Percentiles rank a stretch among this genome's conserved stretches.
Conservation (phyloP, 768 basidiomycete species). For the Tricholomella constricta region DNA sequence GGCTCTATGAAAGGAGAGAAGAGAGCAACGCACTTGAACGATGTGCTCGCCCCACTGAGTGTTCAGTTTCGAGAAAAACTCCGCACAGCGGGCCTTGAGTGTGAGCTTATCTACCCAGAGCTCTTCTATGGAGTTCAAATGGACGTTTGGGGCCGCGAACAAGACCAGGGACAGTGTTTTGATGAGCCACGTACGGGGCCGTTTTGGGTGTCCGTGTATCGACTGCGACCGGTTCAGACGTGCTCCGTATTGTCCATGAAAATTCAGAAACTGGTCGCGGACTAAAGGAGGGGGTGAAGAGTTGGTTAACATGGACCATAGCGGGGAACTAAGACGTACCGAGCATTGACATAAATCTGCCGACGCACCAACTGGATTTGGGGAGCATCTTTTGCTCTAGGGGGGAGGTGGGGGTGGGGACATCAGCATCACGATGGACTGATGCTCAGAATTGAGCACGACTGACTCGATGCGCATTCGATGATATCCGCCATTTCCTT, state of each 20-base stretch:
- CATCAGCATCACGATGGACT: too few relatives aligned
- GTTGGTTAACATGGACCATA: too few relatives aligned
- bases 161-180: slow-evolving; percentile 37
- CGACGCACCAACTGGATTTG: slow-evolving; percentile 13
- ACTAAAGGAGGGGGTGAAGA: not conserved
- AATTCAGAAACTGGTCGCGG: slow-evolving; percentile 37
- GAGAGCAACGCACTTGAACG: slow-evolving; percentile 37
- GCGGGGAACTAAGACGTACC: not conserved
- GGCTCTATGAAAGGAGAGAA: too few relatives aligned
- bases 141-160: slow-evolving; percentile 47
- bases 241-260: slow-evolving; percentile 43
- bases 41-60: slow-evolving; percentile 44
- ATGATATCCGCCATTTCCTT: slow-evolving; percentile 16
- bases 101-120: slow-evolving; percentile 51
- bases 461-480: slow-evolving; percentile 7
- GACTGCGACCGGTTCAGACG: slow-evolving; percentile 39
- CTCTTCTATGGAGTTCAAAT: slow-evolving; percentile 40
- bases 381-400: not conserved
- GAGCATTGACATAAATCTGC: slow-evolving; percentile 16
- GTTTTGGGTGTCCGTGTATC: slow-evolving; percentile 22
- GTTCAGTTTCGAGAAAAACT: slow-evolving; percentile 38
- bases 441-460: too few relatives aligned
- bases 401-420: too few relatives aligned
- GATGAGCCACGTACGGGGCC: slow-evolving; percentile 34
- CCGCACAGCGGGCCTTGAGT: slow-evolving; percentile 38